Evolutionary conservation across 164 flowering plant species (phyloP).

Genomic region (Houttuynia cordata): DNA sequence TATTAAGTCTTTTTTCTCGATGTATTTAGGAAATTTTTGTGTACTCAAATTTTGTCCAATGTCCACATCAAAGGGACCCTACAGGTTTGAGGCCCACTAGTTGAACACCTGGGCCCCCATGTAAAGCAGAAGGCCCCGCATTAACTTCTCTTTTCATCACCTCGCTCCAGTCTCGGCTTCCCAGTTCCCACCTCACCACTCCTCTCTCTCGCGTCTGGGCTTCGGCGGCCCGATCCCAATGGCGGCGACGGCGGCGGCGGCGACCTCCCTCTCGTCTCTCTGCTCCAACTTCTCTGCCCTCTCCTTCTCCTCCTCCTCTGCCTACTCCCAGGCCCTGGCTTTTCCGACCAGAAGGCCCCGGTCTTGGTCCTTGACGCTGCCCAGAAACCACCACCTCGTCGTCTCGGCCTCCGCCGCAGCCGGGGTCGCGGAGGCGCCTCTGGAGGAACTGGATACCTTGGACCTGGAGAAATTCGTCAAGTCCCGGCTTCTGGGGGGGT

Average conservation of each 20-base stretch:
- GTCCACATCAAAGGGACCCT: too few relatives aligned
- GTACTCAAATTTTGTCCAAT: too few relatives aligned
- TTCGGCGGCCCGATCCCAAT: too few relatives aligned
- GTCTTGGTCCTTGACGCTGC: constrained; percentile 2
- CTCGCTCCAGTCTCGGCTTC: not conserved
- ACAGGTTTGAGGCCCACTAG: too few relatives aligned
- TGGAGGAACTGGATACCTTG: constrained; percentile 24
- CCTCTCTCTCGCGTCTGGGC: too few relatives aligned
- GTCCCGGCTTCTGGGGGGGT: constrained; percentile 84
- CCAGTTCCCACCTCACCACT: not conserved
- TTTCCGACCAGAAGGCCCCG: constrained; percentile 15
- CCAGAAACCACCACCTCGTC: constrained; percentile 12
- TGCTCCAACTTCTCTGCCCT: constrained; percentile 53
- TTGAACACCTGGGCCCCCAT: too few relatives aligned
- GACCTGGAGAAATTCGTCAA: constrained; percentile 57
- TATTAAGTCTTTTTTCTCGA: too few relatives aligned
- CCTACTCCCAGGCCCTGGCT: constrained; percentile 30
- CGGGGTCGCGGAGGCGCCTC: constrained; percentile 11
- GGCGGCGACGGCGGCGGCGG: too few relatives aligned
- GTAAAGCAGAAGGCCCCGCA: not conserved
- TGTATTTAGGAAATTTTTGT: too few relatives aligned
- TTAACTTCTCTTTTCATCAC: not conserved
- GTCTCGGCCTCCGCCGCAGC: constrained; percentile 25
- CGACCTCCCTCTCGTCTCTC: constrained; percentile 48
- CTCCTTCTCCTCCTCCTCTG: constrained; percentile 53